Evolutionary conservation across 208 protist genomes (phyloP).

Genomic region (Trypanosoma scelopori): DNA sequence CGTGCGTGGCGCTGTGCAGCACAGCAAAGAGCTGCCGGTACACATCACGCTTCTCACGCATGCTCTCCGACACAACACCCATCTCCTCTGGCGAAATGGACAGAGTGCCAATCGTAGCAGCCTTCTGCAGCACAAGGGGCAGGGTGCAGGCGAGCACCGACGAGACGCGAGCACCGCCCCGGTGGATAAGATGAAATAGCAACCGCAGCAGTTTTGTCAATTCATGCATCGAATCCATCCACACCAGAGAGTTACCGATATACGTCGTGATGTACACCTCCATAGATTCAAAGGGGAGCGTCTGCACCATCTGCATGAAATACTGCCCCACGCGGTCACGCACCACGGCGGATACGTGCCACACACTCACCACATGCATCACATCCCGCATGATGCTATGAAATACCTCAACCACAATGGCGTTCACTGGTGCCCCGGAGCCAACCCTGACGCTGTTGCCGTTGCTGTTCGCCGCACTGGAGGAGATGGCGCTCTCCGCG

Average conservation of each 20-base stretch:
- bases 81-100: constrained; percentile 17
- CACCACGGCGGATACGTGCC: constrained; percentile 38
- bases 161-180: constrained; percentile 34
- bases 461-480: neutral
- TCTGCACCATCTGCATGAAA: constrained; percentile 69
- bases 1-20: constrained; percentile 48
- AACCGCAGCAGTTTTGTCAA: constrained; percentile 66
- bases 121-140: constrained; percentile 46
- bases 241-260: constrained; percentile 40
- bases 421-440: neutral
- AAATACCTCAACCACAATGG: constrained; percentile 34
- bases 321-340: constrained; percentile 55
- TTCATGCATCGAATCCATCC: constrained; percentile 62
- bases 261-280: constrained; percentile 44
- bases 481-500: constrained; percentile 8
- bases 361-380: constrained; percentile 32
- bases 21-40: constrained; percentile 68
- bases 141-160: constrained; percentile 35
- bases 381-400: constrained; percentile 40
- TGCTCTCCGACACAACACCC: constrained; percentile 65
- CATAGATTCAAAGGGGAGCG: constrained; percentile 51
- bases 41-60: constrained; percentile 60
- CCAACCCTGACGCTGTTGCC: constrained; percentile 3
- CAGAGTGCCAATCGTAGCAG: constrained; percentile 41
- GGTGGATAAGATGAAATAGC: constrained; percentile 64